These are phyloP conservation scores for Epichloe hybrida DNA, from an alignment of 2,329 filamentous ascomycete species.

Conservation along the genomic window DNA sequence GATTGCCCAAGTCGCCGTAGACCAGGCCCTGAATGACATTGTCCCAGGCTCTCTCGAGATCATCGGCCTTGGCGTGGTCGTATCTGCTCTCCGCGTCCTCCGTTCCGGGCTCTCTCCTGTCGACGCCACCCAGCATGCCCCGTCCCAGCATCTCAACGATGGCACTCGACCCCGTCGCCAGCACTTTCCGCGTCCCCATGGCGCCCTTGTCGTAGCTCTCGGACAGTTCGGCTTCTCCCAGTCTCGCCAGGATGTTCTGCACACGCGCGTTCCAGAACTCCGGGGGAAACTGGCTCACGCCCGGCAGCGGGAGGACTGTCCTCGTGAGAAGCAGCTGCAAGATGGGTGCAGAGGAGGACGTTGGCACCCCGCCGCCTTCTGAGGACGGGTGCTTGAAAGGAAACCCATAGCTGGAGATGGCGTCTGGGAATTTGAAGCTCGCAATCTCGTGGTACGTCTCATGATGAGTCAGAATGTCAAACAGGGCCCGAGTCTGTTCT, in stretches of 20 bases:
- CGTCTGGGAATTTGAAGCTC: slow-evolving; percentile 51
- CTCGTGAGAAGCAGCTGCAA: slow-evolving; percentile 55
- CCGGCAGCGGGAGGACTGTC: slow-evolving; percentile 53
- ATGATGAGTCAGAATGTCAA: slow-evolving; percentile 46
- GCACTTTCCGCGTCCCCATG: slow-evolving; percentile 59
- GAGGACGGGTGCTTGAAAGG: slow-evolving; percentile 38
- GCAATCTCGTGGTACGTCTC: slow-evolving; percentile 56
- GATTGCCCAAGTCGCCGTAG: slow-evolving; percentile 54
- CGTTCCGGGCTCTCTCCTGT: slow-evolving; percentile 2
- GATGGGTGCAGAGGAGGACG: slow-evolving; percentile 43
- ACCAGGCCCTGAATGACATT: slow-evolving; percentile 52
- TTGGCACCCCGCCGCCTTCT: slow-evolving; percentile 10
- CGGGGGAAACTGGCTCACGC: slow-evolving; percentile 48
- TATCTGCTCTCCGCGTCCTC: slow-evolving; percentile 28
- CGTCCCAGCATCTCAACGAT: slow-evolving; percentile 56
- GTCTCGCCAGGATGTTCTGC: slow-evolving; percentile 43
- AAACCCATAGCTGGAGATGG: slow-evolving; percentile 54
- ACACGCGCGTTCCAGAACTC: slow-evolving; percentile 55
- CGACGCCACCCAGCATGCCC: slow-evolving; percentile 47
- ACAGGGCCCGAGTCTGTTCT: slow-evolving; percentile 37
- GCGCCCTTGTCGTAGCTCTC: slow-evolving; percentile 74
- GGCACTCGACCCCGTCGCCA: slow-evolving; percentile 57
- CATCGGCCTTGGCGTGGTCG: slow-evolving; percentile 42
- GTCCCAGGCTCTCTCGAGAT: slow-evolving; percentile 51
- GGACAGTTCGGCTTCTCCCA: slow-evolving; percentile 56